These are phyloP conservation scores for Tetrapisispora arboricola DNA, from an alignment of 805 yeast genomes.

Conservation along the genomic window DNA sequence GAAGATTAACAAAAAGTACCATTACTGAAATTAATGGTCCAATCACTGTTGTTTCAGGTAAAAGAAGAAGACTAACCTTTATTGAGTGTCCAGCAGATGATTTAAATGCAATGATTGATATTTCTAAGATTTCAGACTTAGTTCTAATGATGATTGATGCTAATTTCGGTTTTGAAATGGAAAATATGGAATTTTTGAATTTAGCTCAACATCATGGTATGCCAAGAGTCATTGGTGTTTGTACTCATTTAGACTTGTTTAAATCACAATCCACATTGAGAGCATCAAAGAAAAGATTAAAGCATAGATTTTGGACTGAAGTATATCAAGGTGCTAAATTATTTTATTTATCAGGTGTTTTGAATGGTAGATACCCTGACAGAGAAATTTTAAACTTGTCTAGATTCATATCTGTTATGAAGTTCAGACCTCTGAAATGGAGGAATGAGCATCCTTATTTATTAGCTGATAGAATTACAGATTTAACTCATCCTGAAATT, in stretches of 20 bases:
- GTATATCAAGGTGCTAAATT: slow-evolving; percentile 97
- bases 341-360: slow-evolving; percentile 87
- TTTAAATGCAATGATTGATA: slow-evolving; percentile 89
- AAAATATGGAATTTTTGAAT: slow-evolving; percentile 96
- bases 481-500: slow-evolving; percentile 81
- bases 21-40: slow-evolving; percentile 88
- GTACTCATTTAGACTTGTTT: slow-evolving; percentile 92
- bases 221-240: slow-evolving; percentile 92
- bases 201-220: slow-evolving; percentile 97
- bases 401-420: slow-evolving; percentile 92
- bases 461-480: slow-evolving; percentile 84
- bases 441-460: slow-evolving; percentile 96
- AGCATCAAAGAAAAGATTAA: slow-evolving; percentile 82
- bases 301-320: slow-evolving; percentile 97
- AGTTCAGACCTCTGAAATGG: slow-evolving; percentile 98
- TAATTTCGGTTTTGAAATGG: slow-evolving; percentile 98
- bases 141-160: slow-evolving; percentile 89
- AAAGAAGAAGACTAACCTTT: slow-evolving; percentile 83
- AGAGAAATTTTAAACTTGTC: slow-evolving; percentile 87
- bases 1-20: slow-evolving; percentile 80
- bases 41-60: slow-evolving; percentile 91
- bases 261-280: slow-evolving; percentile 81
- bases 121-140: slow-evolving; percentile 90
- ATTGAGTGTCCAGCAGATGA: slow-evolving; percentile 84
- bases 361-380: slow-evolving; percentile 96